phyloP scores from a whole-genome alignment of 192 early-diverging fungal species.

The Backusella tarrabulga region DNA sequence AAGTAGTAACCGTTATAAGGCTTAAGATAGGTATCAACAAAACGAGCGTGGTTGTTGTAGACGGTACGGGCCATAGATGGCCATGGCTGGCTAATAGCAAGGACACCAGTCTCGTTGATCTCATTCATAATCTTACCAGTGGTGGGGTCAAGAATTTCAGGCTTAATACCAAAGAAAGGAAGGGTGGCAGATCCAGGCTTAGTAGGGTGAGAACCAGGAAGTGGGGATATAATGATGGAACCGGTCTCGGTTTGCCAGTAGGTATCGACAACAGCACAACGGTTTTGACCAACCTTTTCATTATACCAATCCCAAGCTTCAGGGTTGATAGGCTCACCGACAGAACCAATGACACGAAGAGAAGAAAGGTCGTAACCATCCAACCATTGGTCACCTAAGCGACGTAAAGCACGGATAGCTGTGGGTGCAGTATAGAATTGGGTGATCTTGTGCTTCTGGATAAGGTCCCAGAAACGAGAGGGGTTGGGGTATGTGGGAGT shows the following conservation, averaged over 20 bases:
- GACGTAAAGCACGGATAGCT: slow-evolving; percentile 90
- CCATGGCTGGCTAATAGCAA: slow-evolving; percentile 84
- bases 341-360: slow-evolving; percentile 88
- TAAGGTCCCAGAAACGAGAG: slow-evolving; percentile 77
- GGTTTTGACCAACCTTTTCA: slow-evolving; percentile 82
- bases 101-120: slow-evolving; percentile 86
- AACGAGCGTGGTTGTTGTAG: slow-evolving; percentile 87
- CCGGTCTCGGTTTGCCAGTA: slow-evolving; percentile 96
- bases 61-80: slow-evolving; percentile 91
- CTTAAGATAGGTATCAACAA: slow-evolving; percentile 88
- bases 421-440: slow-evolving; percentile 98
- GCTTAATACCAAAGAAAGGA: slow-evolving; percentile 95
- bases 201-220: slow-evolving; percentile 86
- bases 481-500: slow-evolving; percentile 92
- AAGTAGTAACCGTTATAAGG: slow-evolving; percentile 94
- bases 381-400: slow-evolving; percentile 77
- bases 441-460: slow-evolving; percentile 89
- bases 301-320: slow-evolving; percentile 98
- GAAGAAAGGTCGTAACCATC: slow-evolving; percentile 74
- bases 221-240: slow-evolving; percentile 83
- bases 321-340: slow-evolving; percentile 97
- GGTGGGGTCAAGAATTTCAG: slow-evolving; percentile 79
- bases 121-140: slow-evolving; percentile 82
- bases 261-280: slow-evolving; percentile 92
- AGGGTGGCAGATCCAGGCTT: slow-evolving; percentile 95